Conservation (phyloP, 179 eudicot genomes). For the Corrigiola litoralis region DNA sequence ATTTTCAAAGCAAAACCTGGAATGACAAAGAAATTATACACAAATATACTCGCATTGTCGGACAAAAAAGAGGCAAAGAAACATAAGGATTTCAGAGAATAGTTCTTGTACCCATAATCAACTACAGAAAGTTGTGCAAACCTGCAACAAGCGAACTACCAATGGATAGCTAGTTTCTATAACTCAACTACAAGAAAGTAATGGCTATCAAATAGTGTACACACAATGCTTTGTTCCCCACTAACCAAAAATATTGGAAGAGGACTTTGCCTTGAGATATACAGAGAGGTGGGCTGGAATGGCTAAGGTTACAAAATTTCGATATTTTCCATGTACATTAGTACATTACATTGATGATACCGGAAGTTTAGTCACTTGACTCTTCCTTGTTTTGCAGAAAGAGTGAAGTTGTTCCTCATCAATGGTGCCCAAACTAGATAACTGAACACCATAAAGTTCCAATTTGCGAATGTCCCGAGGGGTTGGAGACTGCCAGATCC, state of each 20-base stretch:
- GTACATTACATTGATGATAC: slow-evolving; percentile 30
- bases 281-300: slow-evolving; percentile 2
- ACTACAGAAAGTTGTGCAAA: too few relatives aligned
- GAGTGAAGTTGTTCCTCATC: slow-evolving; percentile 50
- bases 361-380: slow-evolving; percentile 17
- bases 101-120: too few relatives aligned
- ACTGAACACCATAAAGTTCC: slow-evolving; percentile 57
- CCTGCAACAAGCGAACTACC: too few relatives aligned
- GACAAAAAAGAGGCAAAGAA: too few relatives aligned
- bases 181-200: too few relatives aligned
- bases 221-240: neutral
- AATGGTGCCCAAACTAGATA: slow-evolving; percentile 71
- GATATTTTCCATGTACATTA: neutral
- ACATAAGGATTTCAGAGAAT: too few relatives aligned
- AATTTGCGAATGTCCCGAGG: slow-evolving; percentile 63
- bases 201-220: too few relatives aligned
- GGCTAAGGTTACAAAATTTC: slow-evolving; percentile 20
- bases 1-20: too few relatives aligned
- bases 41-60: too few relatives aligned
- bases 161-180: too few relatives aligned
- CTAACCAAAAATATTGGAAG: neutral
- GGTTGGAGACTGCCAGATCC: slow-evolving; percentile 91
- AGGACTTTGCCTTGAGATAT: slow-evolving; percentile 9
- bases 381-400: slow-evolving; percentile 53
- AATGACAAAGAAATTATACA: too few relatives aligned